Conservation (phyloP, 1,284 basidiomycete genomes). For the Phylloporus gajari region DNA sequence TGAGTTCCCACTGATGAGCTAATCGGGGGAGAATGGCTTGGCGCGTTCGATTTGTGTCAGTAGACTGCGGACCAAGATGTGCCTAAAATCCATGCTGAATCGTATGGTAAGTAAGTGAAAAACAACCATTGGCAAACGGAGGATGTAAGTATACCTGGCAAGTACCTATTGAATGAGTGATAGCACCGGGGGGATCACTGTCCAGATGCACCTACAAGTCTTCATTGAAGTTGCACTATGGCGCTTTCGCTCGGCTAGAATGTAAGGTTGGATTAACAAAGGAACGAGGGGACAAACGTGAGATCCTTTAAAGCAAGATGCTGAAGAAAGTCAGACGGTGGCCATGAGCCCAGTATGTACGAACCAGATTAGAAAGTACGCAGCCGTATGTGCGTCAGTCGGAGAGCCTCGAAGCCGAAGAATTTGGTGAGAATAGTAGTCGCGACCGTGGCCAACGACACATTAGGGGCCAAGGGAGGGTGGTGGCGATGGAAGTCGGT, state of each 20-base stretch:
- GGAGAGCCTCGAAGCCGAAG: slow-evolving; percentile 40
- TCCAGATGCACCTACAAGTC: slow-evolving; percentile 34
- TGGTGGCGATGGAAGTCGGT: too few relatives aligned
- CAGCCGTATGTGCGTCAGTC: slow-evolving; percentile 50
- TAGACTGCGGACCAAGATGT: slow-evolving; percentile 37
- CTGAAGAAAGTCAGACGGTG: slow-evolving; percentile 39
- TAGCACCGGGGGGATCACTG: slow-evolving; percentile 13
- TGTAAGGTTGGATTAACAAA: slow-evolving; percentile 10
- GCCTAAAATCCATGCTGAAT: slow-evolving; percentile 43
- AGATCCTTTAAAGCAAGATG: slow-evolving; percentile 32
- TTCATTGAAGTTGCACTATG: slow-evolving; percentile 40
- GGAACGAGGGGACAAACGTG: slow-evolving; percentile 31
- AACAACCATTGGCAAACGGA: background rate
- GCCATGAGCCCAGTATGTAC: slow-evolving; percentile 63
- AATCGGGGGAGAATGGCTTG: slow-evolving; percentile 48
- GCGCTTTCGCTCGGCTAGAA: slow-evolving; percentile 26
- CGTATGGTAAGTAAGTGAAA: slow-evolving; percentile 26
- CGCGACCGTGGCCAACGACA: slow-evolving; percentile 21
- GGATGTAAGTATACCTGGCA: slow-evolving; percentile 36
- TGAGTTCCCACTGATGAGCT: slow-evolving; percentile 44
- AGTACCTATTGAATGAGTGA: slow-evolving; percentile 32
- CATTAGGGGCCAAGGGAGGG: too few relatives aligned
- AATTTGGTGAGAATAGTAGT: slow-evolving; percentile 42
- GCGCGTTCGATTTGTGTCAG: slow-evolving; percentile 28
- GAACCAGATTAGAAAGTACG: slow-evolving; percentile 71